A percentile compares a stretch with the other conserved stretches of the same genome.
Conservation (phyloP, 768 basidiomycete species). For the Leucocoprinus sp. region DNA sequence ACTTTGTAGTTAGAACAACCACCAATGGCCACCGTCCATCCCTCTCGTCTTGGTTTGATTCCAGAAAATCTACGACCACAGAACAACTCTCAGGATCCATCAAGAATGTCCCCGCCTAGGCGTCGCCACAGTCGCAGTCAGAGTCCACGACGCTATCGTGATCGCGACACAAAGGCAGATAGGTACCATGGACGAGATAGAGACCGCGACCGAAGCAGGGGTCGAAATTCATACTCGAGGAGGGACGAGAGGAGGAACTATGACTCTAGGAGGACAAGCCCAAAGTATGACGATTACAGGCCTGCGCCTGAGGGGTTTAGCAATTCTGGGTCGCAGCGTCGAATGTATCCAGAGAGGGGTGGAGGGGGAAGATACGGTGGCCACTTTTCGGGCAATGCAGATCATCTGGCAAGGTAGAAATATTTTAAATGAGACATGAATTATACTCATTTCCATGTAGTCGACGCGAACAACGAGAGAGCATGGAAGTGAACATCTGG, state of each 20-base stretch:
- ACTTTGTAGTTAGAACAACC: neutral
- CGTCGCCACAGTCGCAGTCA: conserved; percentile 22
- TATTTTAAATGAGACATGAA: neutral
- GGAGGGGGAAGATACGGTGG: conserved; percentile 19
- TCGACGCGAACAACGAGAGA: conserved; percentile 62
- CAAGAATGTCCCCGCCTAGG: conserved; percentile 39
- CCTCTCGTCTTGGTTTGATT: conserved; percentile 62
- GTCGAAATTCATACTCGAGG: conserved; percentile 19
- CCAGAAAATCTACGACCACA: conserved; percentile 30
- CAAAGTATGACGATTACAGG: conserved; percentile 54
- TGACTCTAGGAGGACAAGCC: conserved; percentile 36
- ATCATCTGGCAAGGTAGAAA: conserved; percentile 65
- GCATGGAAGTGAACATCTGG: conserved; percentile 58
- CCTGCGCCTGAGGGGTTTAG: conserved; percentile 23
- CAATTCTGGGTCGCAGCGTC: conserved; percentile 23
- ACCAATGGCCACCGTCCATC: conserved; percentile 66
- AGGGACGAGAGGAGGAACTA: conserved; percentile 16
- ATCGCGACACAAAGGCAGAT: conserved; percentile 22
- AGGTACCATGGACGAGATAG: conserved; percentile 17
- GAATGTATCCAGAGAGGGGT: conserved; percentile 47
- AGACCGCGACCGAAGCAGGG: conserved; percentile 11
- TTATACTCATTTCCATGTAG: conserved; percentile 27
- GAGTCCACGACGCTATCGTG: conserved; percentile 23
- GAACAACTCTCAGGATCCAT: conserved; percentile 18
- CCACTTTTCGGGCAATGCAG: conserved; percentile 26